Evolutionary conservation across 768 basidiomycete genomes (phyloP), one percentile per base, ranked within the genome.

Genomic region (Pleurotus giganteus): DNA sequence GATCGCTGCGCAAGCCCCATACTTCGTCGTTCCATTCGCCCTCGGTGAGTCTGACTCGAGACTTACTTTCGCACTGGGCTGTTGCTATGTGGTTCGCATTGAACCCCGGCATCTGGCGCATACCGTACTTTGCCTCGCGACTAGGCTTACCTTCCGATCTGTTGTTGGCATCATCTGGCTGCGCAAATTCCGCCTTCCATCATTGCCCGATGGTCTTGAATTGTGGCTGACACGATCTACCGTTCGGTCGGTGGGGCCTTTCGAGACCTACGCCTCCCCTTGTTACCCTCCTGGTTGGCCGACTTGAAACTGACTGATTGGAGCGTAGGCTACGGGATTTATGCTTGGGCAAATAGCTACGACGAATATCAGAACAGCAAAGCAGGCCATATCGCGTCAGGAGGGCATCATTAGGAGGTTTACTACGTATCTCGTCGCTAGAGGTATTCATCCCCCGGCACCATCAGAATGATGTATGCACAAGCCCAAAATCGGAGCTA

Each of bases 11-110:
- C 76, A 77, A 54, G 74, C 83, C 28, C 74, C 90, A 37, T 94
- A 94, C 75, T 91, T 88, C 72, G 75, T 82, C 50, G 68, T 92
- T 57, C 94, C 94, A 15, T 80, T 94, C 61, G 84, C 77, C 39
- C 61, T 84, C 50, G 92, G 94, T 95, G 49, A 65, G 90, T 45
- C 23, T 23, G 15, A 19, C 26, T 45, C 23, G 15, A 8, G 32
- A n/a, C 32, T 34, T 8, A 24, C 11, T 17, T 11, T 24, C 13
- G 24, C 26, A 7, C 7, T 21, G 24, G 19, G 17, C 26, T 31
- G 45, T 47, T 47, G 13, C 27, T 13, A 45, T 47, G 21, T 4
- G 46, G 12, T n/a, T 21, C 13, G 24, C 13, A 11, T 17, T 21
- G 7, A 24, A 21, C 6, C 13, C 2, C 26, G 11, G n/a, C 13